These are phyloP conservation scores for Aspergillus pseudotamarii DNA, from an alignment of 2,329 filamentous ascomycete genomes.

Conservation along the genomic window DNA sequence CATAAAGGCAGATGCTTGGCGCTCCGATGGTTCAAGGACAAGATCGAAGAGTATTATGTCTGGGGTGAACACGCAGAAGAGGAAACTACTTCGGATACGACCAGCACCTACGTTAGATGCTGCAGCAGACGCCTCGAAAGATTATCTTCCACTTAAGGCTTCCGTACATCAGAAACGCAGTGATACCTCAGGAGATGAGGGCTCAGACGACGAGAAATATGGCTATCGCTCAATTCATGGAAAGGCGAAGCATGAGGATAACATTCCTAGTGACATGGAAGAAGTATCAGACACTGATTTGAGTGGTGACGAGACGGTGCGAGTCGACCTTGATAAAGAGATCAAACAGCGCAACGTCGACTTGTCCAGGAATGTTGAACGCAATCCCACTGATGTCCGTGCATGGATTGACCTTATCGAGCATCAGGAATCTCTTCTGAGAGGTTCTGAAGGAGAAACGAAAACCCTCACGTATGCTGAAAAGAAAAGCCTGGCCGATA, in stretches of 20 bases:
- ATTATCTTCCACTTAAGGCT: constrained; percentile 37
- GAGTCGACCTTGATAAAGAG: constrained; percentile 47
- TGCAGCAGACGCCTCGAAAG: constrained; percentile 27
- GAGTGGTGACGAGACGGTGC: constrained; percentile 41
- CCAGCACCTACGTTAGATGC: constrained; percentile 20
- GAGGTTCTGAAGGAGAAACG: constrained; percentile 37
- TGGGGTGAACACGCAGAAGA: constrained; percentile 24
- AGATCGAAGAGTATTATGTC: constrained; percentile 48
- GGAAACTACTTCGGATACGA: constrained; percentile 30
- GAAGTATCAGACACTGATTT: constrained; percentile 53
- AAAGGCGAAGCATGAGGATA: constrained; percentile 56
- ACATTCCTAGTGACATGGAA: constrained; percentile 52
- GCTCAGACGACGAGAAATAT: constrained; percentile 54
- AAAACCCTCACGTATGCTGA: constrained; percentile 61
- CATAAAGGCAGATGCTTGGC: constrained; percentile 33
- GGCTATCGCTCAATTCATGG: constrained; percentile 68
- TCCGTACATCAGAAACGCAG: constrained; percentile 44
- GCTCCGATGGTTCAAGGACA: constrained; percentile 48
- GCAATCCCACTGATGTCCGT: constrained; percentile 66
- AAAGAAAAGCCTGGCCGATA: constrained; percentile 69
- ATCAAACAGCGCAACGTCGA: constrained; percentile 51
- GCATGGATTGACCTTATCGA: constrained; percentile 78
- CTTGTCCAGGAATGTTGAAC: constrained; percentile 65
- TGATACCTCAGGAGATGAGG: constrained; percentile 29
- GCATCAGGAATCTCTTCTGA: constrained; percentile 72